Evolutionary conservation across 2,329 filamentous ascomycete species (phyloP), one percentile per base, ranked within the genome.

Genomic region (Neonectria magnoliae): DNA sequence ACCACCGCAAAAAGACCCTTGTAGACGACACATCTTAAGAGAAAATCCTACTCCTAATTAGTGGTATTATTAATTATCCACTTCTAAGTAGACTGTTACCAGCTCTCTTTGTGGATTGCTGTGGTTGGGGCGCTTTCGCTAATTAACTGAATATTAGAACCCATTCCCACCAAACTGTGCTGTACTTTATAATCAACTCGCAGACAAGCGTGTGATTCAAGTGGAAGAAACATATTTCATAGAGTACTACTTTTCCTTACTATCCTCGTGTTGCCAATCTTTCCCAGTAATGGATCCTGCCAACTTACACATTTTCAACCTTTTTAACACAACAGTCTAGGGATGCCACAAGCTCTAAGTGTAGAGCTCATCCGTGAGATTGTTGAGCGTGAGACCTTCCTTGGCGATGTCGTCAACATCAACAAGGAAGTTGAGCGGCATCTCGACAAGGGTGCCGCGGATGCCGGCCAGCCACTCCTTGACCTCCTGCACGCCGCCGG

Each of bases 381-480:
- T 84, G 80, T 94, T 94, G 68, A 94, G 80, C 22, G 86, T 85
- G 73, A 97, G 73, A 0, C 94, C 93, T 71, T 93, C 88, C 84
- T 94, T 90, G 4, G 94, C 95, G 77, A 98, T 90, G 77, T 98
- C 94, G 73, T 93, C 87, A 9, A 88, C 87, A 36, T 94, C 91
- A 73, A 91, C 90, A 77, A 97, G 82, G 82, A 98, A 98, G 69
- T 93, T 84, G 71, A 98, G 82, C 29, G 94, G 93, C 94, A 98
- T 98, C 83, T 97, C 93, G 8, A 98, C 91, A 50, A 94, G 79
- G 9, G 86, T 92, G 2, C 92, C 92, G 65, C 88, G 86, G 42
- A 94, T 83, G 58, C 87, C 84, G 60, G 84, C 83, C 59, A 94
- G 81, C 80, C 89, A 86, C 55, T 90, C 87, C 81, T 93, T 94